Percentiles rank a stretch among this genome's conserved stretches.
Conservation (phyloP, 129 eudicot genomes). For the sunflower (Helianthus annuus) region HanXRQr2.0-SUNRISE NC_035445.2:27682917-27683416, state of each 20-base stretch:
- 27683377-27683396: constrained; percentile 54
- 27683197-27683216: constrained; percentile 32
- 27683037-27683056: background rate
- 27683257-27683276: constrained; percentile 48
- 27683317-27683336: constrained; percentile 54
- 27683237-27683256: constrained; percentile 54
- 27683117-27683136: constrained; percentile 43
- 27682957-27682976: background rate
- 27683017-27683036: background rate
- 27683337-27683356: constrained; percentile 52
- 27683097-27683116: constrained; percentile 23
- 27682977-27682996: background rate
- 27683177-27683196: constrained; percentile 1
- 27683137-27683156: constrained; percentile 36
- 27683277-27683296: constrained; percentile 26
- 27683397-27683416: constrained; percentile 51
- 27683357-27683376: constrained; percentile 49
- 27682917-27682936: background rate
- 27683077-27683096: constrained; percentile 19
- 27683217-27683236: constrained; percentile 61
- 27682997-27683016: background rate
- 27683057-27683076: background rate
- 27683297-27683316: constrained; percentile 47
- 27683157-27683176: constrained; percentile 24
- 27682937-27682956: background rate